Evolutionary conservation across 192 early-diverging fungal species (phyloP).

Genomic region (Entophlyctis luteolus): DNA sequence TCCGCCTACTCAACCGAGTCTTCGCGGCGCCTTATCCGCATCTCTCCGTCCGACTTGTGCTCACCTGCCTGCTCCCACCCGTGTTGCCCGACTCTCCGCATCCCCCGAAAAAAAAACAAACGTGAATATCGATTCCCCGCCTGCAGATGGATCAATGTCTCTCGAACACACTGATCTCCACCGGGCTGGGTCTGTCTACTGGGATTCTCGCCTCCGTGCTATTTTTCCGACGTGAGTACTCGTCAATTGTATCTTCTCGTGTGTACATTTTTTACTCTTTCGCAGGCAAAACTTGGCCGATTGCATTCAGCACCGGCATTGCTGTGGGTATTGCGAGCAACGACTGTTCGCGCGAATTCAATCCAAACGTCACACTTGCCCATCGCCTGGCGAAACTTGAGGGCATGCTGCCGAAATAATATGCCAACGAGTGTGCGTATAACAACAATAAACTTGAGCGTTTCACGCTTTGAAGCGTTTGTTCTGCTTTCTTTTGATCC

Average conservation of each 20-base stretch:
- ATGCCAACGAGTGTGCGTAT: background rate
- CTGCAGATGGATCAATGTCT: constrained; percentile 22
- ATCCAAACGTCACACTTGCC: constrained; percentile 16
- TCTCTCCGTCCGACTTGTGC: no score
- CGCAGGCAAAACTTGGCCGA: constrained; percentile 26
- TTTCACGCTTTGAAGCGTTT: no score
- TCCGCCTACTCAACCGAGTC: background rate
- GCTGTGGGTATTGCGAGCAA: constrained; percentile 14
- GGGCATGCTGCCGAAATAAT: constrained; percentile 6
- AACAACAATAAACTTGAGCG: no score
- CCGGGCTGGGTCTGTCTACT: constrained; percentile 13
- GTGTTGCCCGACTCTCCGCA: no score
- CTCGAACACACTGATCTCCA: constrained; percentile 8
- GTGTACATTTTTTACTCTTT: no score
- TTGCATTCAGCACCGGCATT: constrained; percentile 20
- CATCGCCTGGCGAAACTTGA: constrained; percentile 17
- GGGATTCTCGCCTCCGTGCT: constrained; percentile 19
- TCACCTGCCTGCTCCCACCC: background rate
- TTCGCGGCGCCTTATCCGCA: no score
- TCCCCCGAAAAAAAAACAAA: no score
- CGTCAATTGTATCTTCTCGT: no score
- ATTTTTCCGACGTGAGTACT: constrained; percentile 21
- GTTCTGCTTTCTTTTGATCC: no score
- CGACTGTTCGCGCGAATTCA: constrained; percentile 25
- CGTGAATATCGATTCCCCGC: no score